Evolutionary conservation across 129 eudicot species (phyloP), one percentile per base, ranked within the genome.

Genomic region (Escallonia rubra): DNA sequence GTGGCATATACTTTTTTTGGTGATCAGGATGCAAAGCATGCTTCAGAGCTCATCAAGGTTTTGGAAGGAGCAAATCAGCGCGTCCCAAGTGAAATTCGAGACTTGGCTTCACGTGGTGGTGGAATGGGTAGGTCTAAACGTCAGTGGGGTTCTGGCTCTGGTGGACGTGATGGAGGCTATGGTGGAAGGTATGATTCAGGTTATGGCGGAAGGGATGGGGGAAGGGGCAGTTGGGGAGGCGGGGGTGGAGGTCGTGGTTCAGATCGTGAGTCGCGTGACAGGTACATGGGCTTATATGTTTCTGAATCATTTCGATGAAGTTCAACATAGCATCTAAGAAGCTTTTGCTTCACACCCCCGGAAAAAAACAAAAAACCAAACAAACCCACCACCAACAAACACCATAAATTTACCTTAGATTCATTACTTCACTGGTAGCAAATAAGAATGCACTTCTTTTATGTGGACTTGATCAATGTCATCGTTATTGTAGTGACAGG

Each of bases 21-120:
- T 41, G 96, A 89, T 45, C 90, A 87, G 69, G 96, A 94, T 75
- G 88, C 84, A 12, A 94, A 85, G 66, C 78, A 94, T 79, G 99
- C 93, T 51, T 76, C 89, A 12, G 99, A 94, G 45, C 87, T 94
- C 11, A 80, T 89, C 41, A 94, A 89, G 51, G 65, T 94, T 43
- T 76, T 94, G 68, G 99, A 89, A 80, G 99, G 99, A 47, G 99
- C 99, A 57, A 76, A 85, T 75, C 99, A 94, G 63, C 79, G 61
- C 15, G 97, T 94, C 48, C 99, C 99, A 15, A 71, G 40, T 52
- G 93, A 94, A 61, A 59, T 94, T 51, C 86, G 99, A 9, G 86
- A 82, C 44, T 78, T 94, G 96, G 87, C 90, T 72, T 83, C 86
- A 62, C 90, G 92, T 69, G 85, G 96, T 67, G 99, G 97, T 72